These are phyloP conservation scores for Chaetomium tenue DNA, from an alignment of 495 filamentous ascomycete species.

Conservation along the genomic window DNA sequence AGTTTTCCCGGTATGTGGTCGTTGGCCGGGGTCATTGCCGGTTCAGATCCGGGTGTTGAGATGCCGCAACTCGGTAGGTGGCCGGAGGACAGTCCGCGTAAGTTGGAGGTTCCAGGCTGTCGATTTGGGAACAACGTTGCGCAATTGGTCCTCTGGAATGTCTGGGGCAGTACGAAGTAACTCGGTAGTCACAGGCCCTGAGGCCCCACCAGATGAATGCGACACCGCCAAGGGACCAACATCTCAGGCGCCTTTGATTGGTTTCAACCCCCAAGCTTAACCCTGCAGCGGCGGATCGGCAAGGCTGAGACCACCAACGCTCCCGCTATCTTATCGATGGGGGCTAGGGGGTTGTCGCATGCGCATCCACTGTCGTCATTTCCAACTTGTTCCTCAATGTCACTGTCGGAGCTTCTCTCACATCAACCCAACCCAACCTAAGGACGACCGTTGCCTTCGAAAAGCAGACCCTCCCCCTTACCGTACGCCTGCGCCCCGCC, in stretches of 20 bases:
- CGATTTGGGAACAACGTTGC: slow-evolving; percentile 1
- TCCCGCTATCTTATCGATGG: slow-evolving; percentile 21
- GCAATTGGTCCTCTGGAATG: slow-evolving; percentile 2
- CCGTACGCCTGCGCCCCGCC: no score
- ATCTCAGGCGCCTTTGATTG: slow-evolving; percentile 19
- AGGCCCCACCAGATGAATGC: slow-evolving; percentile 10
- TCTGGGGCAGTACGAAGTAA: no score
- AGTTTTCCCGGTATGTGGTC: slow-evolving; percentile 22
- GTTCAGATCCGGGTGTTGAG: slow-evolving; percentile 3
- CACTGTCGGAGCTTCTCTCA: not conserved
- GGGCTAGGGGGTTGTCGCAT: not conserved
- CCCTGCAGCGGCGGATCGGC: slow-evolving; percentile 13
- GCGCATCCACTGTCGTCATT: slow-evolving; percentile 16
- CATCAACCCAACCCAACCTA: not conserved
- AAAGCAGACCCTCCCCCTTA: no score
- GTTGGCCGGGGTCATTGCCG: slow-evolving; percentile 31
- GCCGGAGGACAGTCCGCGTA: not conserved
- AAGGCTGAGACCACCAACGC: slow-evolving; percentile 16
- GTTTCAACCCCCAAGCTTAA: slow-evolving; percentile 6
- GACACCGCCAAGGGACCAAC: not conserved
- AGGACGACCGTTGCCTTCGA: no score
- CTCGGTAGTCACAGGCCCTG: no score
- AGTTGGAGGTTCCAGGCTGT: not conserved
- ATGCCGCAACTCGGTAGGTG: not conserved
- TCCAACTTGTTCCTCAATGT: not conserved